Conservation (phyloP, 441 rosid species). For the Populus hybrid region DNA sequence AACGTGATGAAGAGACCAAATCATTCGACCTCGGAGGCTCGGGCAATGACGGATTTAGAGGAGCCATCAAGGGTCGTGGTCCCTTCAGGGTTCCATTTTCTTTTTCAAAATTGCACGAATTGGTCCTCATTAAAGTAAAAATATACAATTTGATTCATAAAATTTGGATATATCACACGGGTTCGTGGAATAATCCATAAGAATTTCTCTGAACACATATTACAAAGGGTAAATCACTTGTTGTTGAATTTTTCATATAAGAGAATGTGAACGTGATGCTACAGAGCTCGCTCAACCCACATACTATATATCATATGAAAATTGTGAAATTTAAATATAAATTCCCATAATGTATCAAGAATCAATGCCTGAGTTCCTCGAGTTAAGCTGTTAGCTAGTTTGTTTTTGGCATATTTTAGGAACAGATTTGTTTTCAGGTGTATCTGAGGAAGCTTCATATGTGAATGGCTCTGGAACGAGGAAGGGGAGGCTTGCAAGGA, state of each 20-base stretch:
- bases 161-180: background rate
- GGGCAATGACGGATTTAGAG: background rate
- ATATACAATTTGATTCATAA: background rate
- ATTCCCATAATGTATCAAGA: too few relatives aligned
- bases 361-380: background rate
- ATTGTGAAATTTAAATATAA: too few relatives aligned
- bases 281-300: background rate
- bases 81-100: background rate
- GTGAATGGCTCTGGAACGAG: background rate
- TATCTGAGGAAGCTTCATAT: slow-evolving; percentile 6
- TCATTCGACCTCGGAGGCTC: background rate
- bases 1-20: background rate
- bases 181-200: background rate
- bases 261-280: background rate
- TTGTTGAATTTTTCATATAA: background rate
- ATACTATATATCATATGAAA: background rate
- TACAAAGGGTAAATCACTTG: too few relatives aligned
- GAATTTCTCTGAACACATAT: background rate
- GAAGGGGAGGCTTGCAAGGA: slow-evolving; percentile 2
- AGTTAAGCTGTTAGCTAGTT: background rate
- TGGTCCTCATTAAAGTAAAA: background rate
- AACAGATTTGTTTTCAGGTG: background rate
- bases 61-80: background rate
- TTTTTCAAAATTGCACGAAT: background rate
- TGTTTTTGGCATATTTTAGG: background rate